Conservation (phyloP, 192 early-diverging fungal genomes). For the Backusella luteola region DNA sequence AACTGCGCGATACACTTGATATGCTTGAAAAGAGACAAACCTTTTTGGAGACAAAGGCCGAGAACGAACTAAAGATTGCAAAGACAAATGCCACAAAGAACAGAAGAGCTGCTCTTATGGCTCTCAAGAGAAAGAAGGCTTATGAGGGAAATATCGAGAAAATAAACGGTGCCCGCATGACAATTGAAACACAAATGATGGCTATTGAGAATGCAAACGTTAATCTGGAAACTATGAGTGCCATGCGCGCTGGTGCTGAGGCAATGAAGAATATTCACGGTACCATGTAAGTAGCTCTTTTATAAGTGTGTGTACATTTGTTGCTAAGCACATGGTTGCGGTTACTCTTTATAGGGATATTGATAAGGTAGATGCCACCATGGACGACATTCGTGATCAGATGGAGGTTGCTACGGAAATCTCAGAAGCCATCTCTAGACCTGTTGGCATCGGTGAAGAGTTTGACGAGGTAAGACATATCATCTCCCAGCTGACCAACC, state of each 20-base stretch:
- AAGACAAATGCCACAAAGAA: slow-evolving; percentile 92
- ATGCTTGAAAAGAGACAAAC: slow-evolving; percentile 96
- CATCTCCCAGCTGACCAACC: neutral
- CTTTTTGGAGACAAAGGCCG: slow-evolving; percentile 83
- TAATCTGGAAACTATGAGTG: slow-evolving; percentile 93
- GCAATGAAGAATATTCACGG: slow-evolving; percentile 95
- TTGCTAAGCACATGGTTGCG: neutral
- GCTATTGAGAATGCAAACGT: slow-evolving; percentile 96
- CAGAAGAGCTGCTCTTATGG: slow-evolving; percentile 81
- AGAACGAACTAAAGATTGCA: slow-evolving; percentile 82
- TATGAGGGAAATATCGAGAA: slow-evolving; percentile 86
- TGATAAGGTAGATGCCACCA: slow-evolving; percentile 91
- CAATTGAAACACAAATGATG: slow-evolving; percentile 93
- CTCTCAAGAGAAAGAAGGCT: slow-evolving; percentile 92
- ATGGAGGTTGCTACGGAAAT: slow-evolving; percentile 97
- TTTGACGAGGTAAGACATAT: slow-evolving; percentile 70
- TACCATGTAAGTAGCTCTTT: slow-evolving; percentile 56
- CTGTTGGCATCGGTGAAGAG: slow-evolving; percentile 82
- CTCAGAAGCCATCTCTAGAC: slow-evolving; percentile 88
- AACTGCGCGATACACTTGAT: slow-evolving; percentile 83
- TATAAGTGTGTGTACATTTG: neutral
- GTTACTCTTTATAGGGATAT: slow-evolving; percentile 60
- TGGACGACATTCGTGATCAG: slow-evolving; percentile 98
- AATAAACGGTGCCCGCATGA: slow-evolving; percentile 84
- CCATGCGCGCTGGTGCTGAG: slow-evolving; percentile 88